Percentiles rank a stretch among this genome's conserved stretches.
These are phyloP conservation scores for Trichoderma aggressivum DNA, from an alignment of 2,329 filamentous ascomycete species.

Conservation along the genomic window DNA sequence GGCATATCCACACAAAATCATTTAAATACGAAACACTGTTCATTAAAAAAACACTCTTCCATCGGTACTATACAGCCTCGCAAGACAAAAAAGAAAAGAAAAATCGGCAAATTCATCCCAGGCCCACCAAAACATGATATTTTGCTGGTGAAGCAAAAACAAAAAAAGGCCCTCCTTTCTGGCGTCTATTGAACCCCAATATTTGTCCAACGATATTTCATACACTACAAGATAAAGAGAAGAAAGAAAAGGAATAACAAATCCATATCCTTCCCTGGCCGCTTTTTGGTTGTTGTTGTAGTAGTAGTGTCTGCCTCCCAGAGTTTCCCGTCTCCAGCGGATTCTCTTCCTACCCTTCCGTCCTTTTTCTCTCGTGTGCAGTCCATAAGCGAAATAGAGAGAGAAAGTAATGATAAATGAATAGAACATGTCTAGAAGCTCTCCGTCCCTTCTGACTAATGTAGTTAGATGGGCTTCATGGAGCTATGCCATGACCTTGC, in stretches of 20 bases:
- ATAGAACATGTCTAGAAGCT: neutral
- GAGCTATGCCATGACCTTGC: neutral
- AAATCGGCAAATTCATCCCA: neutral
- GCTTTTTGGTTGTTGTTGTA: neutral
- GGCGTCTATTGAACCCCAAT: conserved; percentile 14
- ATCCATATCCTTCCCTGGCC: neutral
- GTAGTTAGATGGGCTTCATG: neutral
- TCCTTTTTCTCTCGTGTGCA: neutral
- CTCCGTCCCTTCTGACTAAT: neutral
- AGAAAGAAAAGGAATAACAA: neutral
- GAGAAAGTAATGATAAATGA: neutral
- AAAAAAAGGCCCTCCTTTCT: neutral
- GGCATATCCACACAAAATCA: neutral
- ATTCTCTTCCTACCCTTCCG: neutral
- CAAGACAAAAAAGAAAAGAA: neutral
- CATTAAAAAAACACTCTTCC: neutral
- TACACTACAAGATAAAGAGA: conserved; percentile 5
- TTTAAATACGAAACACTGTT: neutral
- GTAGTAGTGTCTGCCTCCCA: neutral
- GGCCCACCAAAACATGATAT: neutral
- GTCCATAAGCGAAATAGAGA: neutral
- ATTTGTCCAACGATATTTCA: conserved; percentile 14
- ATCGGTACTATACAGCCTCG: neutral
- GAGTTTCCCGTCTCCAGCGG: neutral
- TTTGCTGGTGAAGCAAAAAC: neutral